Percentiles rank a stretch among this genome's conserved stretches.
Evolutionary conservation across 140 eudicot genomes (phyloP).

Genomic region (Senecio squalidus): DNA sequence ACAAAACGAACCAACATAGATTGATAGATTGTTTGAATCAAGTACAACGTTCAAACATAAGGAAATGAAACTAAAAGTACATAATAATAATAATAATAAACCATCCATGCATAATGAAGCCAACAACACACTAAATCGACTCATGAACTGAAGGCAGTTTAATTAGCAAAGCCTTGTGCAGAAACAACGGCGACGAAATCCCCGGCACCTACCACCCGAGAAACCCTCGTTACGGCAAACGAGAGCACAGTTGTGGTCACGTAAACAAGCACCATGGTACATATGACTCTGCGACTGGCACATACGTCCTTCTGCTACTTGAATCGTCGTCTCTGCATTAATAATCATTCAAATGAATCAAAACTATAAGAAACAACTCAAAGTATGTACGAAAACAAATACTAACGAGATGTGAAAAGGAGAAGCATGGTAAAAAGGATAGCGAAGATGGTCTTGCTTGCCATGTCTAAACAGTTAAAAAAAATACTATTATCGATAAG

Average conservation of each 20-base stretch:
- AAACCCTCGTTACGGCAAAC: constrained; percentile 67
- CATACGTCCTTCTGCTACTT: constrained; percentile 45
- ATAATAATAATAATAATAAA: too few relatives aligned
- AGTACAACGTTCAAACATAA: too few relatives aligned
- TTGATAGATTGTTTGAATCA: too few relatives aligned
- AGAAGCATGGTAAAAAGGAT: constrained; percentile 1
- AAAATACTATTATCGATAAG: too few relatives aligned
- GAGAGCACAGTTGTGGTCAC: constrained; percentile 55
- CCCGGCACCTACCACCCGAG: constrained; percentile 55
- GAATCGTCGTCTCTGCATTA: constrained; percentile 32
- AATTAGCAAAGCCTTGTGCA: constrained; percentile 45
- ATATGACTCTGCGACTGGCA: constrained; percentile 54
- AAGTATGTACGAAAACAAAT: background rate
- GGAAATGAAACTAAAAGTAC: too few relatives aligned
- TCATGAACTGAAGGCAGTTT: background rate
- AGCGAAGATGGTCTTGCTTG: constrained; percentile 15
- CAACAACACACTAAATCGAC: background rate
- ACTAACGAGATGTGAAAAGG: constrained; percentile 12
- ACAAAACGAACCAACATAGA: too few relatives aligned
- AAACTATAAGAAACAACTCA: background rate
- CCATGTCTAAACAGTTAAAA: background rate
- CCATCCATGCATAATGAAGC: too few relatives aligned
- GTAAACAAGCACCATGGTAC: constrained; percentile 40
- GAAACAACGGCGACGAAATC: constrained; percentile 58
- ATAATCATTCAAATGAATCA: background rate